Evolutionary conservation across 192 early-diverging fungal species (phyloP), one percentile per base, ranked within the genome.

Genomic region (Coemansia sp.): DNA sequence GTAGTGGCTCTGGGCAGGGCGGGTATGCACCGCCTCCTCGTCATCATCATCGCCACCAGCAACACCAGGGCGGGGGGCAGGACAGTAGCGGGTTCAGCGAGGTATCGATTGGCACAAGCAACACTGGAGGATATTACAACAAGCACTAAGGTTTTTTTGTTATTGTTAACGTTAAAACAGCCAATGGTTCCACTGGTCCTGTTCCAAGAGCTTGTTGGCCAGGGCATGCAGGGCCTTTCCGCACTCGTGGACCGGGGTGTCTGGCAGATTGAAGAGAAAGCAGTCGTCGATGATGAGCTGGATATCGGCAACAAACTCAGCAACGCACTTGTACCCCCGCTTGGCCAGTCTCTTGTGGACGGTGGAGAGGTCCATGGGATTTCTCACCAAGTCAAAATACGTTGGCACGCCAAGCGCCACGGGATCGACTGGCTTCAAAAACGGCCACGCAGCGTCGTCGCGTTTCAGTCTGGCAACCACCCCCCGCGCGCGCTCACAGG

Each of bases 301-400:
- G 12, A 91, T 76, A 46, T 90, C 88, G 7, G 72, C 67, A 33
- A 78, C 74, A 54, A 90, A 77, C 32, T 86, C 85, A 1, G 74
- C 71, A 3, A 85, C 72, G 1, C 27, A 73, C 6, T 50, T 53
- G 59, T 91, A 90, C n/a, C 65, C 38, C 35, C 77, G 72, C 9
- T 80, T 74, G 12, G 72, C 69, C 1, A 91, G 67, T 14, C 84
- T 86, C 14, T 79, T 77, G 33, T 68, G 72, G 17, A 90, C 74
- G 0, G 89, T 91, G 18, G 85, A 81, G 17, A 91, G 65, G 64
- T 91, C 90, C 87, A 91, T 91, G 1, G 90, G 90, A 19, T 73
- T 58, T 50, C 86, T 87, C 59, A 92, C 84, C 26, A 90, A 74
- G 37, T 85, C 83, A 29, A 67, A 76, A 58, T 92, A 92, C 7